Evolutionary conservation across 768 basidiomycete genomes (phyloP).

Genomic region (Russula emetica): DNA sequence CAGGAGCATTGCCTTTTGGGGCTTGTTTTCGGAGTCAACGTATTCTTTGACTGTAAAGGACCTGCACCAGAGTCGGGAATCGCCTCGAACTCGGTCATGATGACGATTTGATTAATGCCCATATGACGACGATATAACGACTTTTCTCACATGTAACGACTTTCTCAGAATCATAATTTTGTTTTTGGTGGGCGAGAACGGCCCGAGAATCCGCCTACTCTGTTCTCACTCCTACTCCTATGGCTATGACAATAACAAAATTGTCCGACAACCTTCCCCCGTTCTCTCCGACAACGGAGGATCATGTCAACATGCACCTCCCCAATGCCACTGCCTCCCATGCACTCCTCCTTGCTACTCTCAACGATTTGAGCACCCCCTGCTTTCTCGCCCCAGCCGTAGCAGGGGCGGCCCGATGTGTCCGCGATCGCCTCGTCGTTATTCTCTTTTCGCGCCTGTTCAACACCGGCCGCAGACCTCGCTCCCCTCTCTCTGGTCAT

Average conservation of each 20-base stretch:
- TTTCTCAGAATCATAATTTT: not conserved
- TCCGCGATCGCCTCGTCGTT: conserved; percentile 52
- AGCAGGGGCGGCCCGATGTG: conserved; percentile 43
- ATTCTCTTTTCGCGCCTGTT: conserved; percentile 63
- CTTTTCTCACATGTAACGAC: conserved; percentile 10
- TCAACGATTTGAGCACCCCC: conserved; percentile 49
- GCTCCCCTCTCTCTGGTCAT: conserved; percentile 4
- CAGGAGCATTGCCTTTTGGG: conserved; percentile 58
- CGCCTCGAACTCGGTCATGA: conserved; percentile 56
- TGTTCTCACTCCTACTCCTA: not conserved
- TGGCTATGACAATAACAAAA: conserved; percentile 19
- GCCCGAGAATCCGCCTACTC: not conserved
- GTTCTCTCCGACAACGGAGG: conserved; percentile 1
- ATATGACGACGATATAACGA: conserved; percentile 11
- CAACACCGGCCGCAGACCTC: conserved; percentile 33
- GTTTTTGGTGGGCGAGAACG: not conserved
- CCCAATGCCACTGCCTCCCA: conserved; percentile 27
- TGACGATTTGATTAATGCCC: not conserved
- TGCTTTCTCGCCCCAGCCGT: conserved; percentile 55
- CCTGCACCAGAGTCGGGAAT: conserved; percentile 53
- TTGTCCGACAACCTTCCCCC: not conserved
- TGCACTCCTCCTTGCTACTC: conserved; percentile 49
- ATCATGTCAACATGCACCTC: conserved; percentile 25
- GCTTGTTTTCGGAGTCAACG: conserved; percentile 50
- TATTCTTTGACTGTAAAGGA: conserved; percentile 68